Base-by-base conservation (phyloP, 2,329 filamentous ascomycete species). In the Boeremia exigua region DNA sequence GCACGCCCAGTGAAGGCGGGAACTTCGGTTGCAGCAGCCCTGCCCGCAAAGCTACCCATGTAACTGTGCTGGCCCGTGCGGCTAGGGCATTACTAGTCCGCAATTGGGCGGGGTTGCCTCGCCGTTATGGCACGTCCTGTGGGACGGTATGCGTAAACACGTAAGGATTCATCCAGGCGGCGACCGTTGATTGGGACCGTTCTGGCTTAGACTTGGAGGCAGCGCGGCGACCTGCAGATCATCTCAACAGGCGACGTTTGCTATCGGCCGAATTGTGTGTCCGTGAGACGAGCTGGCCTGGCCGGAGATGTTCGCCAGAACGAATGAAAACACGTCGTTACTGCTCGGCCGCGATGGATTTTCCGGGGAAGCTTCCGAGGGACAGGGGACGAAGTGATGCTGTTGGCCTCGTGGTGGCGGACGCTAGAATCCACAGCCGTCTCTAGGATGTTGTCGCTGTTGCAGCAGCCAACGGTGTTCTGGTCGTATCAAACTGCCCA, bases 141-240 rank as follows among this genome's bases (percentile, higher is more conserved):
- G 19, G 19, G 19, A 23, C 19, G 19, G 19, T 23, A 2, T 45
- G 39, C 32, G 12, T 45, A 39, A 33, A n/a, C 38, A 39, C 27
- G 44, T 34, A 45, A 39, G 28, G 39, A n/a, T 12, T 17, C 19
- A 23, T 2, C 8, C 39, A 27, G 32, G 10, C 33, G 39, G 30
- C 19, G 28, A 34, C 45, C 51, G 45, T 54, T 23, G 5, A 23
- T 54, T 48, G 45, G 39, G 8, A 45, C 6, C 28, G 27, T 39
- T 11, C 39, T 17, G 39, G 39, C 52, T 14, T 34, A n/a, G 38
- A 32, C 23, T 39, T 49, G 28, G 39, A 34, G 52, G 28, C 23
- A 28, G 33, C 28, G 32, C 9, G 30, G 36, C 36, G 34, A 48
- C 11, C 36, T 38, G 50, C 32, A 54, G 27, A 38, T 44, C 51